These are phyloP conservation scores for Leccinum griseonigrum DNA, from an alignment of 1,284 basidiomycete species.

Conservation along the genomic window DNA sequence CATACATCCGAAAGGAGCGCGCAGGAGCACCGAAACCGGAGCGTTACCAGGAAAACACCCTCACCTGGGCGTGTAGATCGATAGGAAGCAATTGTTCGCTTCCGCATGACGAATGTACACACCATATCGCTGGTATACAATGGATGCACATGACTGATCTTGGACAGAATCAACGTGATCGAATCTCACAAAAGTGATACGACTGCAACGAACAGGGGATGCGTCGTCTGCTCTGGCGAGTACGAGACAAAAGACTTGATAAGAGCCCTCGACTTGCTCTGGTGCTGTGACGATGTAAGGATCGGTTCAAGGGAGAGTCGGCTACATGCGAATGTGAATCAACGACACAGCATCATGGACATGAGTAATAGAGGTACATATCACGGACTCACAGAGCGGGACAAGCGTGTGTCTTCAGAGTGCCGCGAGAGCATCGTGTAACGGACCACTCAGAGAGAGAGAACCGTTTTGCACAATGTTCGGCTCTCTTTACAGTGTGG, in stretches of 20 bases:
- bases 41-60: conserved; percentile 51
- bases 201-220: conserved; percentile 46
- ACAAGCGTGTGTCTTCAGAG: no score
- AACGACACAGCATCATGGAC: background rate
- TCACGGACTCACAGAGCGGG: no score
- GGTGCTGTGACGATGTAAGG: conserved; percentile 40
- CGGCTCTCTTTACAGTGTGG: no score
- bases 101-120: conserved; percentile 35
- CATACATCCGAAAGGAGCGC: background rate
- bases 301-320: conserved; percentile 43
- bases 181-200: conserved; percentile 62
- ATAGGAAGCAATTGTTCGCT: conserved; percentile 49
- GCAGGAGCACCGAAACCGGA: conserved; percentile 46
- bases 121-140: conserved; percentile 41
- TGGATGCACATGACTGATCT: conserved; percentile 18
- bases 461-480: no score
- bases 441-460: no score
- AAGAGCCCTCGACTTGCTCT: background rate
- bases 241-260: conserved; percentile 47
- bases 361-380: no score
- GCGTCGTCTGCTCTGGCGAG: conserved; percentile 56
- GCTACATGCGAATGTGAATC: conserved; percentile 23
- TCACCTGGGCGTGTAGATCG: conserved; percentile 38
- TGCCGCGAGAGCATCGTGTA: no score
- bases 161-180: background rate